These are phyloP conservation scores for Gleditsia sinensis DNA, from an alignment of 306 rosid species.

Conservation along the genomic window DNA sequence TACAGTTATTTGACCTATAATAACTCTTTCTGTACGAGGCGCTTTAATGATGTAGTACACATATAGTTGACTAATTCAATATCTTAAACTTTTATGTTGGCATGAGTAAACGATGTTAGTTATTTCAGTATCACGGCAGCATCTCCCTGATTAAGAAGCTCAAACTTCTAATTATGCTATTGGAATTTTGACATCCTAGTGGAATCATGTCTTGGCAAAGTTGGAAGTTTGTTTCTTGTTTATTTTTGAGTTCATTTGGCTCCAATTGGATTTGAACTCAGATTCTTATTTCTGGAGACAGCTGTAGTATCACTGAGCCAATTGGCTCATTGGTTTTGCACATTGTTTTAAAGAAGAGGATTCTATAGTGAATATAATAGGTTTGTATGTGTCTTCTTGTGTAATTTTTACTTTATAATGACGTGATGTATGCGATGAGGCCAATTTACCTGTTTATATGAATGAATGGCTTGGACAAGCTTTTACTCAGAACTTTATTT, in stretches of 20 bases:
- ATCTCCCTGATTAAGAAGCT: too few species aligned
- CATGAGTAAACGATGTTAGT: too few species aligned
- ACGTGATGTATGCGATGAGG: background rate
- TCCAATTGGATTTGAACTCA: too few species aligned
- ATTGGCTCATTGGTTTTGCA: too few species aligned
- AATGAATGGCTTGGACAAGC: background rate
- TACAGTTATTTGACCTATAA: background rate
- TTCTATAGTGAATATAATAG: background rate
- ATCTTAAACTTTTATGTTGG: background rate
- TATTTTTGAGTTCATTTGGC: too few species aligned
- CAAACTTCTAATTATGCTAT: too few species aligned
- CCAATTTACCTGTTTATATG: background rate
- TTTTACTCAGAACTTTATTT: conserved; percentile 13
- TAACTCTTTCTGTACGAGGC: background rate
- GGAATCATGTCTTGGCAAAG: too few species aligned
- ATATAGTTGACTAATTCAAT: background rate
- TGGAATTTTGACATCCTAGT: too few species aligned
- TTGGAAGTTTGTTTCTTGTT: too few species aligned
- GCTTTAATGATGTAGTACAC: background rate
- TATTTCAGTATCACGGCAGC: too few species aligned
- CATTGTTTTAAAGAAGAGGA: background rate
- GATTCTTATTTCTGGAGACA: too few species aligned
- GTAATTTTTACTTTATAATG: background rate
- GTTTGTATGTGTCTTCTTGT: background rate
- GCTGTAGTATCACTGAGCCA: too few species aligned